Evolutionary conservation across 2,329 filamentous ascomycete genomes (phyloP).

Genomic region (Ophiostoma piceae): DNA sequence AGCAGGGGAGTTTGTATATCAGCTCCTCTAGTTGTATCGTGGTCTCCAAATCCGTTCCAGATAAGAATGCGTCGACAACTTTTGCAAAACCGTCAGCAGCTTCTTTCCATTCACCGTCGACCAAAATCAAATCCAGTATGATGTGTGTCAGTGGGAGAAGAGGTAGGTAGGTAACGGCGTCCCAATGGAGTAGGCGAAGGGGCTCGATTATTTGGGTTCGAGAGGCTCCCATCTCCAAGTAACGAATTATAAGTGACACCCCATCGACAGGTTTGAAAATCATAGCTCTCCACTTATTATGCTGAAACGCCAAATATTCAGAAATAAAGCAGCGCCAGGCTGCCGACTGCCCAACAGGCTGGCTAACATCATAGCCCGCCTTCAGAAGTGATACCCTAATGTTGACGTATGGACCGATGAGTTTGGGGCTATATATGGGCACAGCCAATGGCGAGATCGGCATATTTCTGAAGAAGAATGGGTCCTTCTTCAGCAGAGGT

Average conservation of each 20-base stretch:
- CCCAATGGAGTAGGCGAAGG: too few relatives aligned
- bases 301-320: background rate
- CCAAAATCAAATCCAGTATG: background rate
- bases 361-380: too few relatives aligned
- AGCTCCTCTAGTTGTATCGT: background rate
- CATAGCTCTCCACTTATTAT: too few relatives aligned
- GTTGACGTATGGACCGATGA: too few relatives aligned
- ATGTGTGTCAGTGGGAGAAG: background rate
- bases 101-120: rapidly evolving
- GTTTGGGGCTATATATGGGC: too few relatives aligned
- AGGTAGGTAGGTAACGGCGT: too few relatives aligned
- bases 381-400: too few relatives aligned
- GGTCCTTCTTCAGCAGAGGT: background rate
- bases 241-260: background rate
- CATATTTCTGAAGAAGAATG: background rate
- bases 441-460: background rate
- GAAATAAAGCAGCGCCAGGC: background rate
- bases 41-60: background rate
- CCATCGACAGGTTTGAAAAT: too few relatives aligned
- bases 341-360: too few relatives aligned
- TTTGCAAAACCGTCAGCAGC: background rate
- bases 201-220: background rate
- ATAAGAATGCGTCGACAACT: background rate
- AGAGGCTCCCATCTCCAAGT: background rate
- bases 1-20: background rate